Evolutionary conservation across 2,329 filamentous ascomycete genomes (phyloP), one percentile per base, ranked within the genome.

Genomic region (Calonectria pseudoreteaudii): DNA sequence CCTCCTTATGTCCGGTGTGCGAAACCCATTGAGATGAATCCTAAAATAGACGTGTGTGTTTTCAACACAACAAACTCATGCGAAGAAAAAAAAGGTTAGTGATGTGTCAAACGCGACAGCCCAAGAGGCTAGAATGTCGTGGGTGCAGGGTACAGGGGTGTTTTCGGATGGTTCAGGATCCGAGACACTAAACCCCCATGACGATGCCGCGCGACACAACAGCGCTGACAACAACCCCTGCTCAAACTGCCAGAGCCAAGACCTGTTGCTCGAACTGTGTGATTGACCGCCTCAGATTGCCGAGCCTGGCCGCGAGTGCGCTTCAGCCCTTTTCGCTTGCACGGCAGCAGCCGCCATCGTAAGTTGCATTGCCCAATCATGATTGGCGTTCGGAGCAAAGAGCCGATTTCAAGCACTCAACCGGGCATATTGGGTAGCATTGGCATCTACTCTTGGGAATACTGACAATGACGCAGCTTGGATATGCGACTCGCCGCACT

Each of bases 221-320:
- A 16, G n/a, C 38, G 47, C 31, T 50, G 23, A 8, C 31, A 31
- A 30, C 8, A 5, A 50, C 44, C 71, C 71, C 66, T 69, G 60
- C 52, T 66, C 68, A 74, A 75, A 74, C 71, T 34, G 44, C 4
- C 13, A 11, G 34, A 60, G 28, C 60, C 58, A 53, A 69, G 49
- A 74, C 69, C 60, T 74, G 71, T 30, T 58, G 68, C 74, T 71
- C 23, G 14, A 62, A 34, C n/a, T 71, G 74, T 75, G 23, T 75
- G 74, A 75, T 74, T 56, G 71, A 18, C 50, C 30, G 64, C 71
- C 44, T 74, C 73, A 71, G 53, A 20, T 70, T 70, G 28, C 30
- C 49, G 31, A 58, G 2, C 26, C 44, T 56, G 60, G n/a, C 70
- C 62, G 26, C 52, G n/a, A 47, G 52, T 50, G 10, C 41, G 73